Percentiles rank a stretch among this genome's conserved stretches.
phyloP scores from a whole-genome alignment of 805 yeast species.

The Yamadazyma phyllophila region DNA sequence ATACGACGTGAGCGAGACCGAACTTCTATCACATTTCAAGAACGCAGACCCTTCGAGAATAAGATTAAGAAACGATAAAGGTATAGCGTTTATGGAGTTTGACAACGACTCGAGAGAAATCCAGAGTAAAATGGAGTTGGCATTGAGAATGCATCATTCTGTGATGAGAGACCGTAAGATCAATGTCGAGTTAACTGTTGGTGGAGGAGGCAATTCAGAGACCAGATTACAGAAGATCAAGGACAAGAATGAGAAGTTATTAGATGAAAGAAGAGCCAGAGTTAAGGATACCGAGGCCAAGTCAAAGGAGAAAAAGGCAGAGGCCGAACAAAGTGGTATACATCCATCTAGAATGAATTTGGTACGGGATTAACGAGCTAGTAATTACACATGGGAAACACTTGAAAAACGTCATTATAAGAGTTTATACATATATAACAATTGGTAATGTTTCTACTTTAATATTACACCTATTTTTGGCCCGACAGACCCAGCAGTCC shows the following conservation, averaged over 20 bases:
- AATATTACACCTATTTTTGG: not conserved
- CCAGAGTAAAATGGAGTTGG: slow-evolving; percentile 77
- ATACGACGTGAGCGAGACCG: slow-evolving; percentile 60
- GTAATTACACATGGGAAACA: not conserved
- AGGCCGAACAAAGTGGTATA: slow-evolving; percentile 22
- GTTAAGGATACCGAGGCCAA: slow-evolving; percentile 29
- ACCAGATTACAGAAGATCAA: slow-evolving; percentile 65
- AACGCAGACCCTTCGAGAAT: slow-evolving; percentile 69
- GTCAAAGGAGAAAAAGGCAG: slow-evolving; percentile 7
- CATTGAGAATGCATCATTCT: slow-evolving; percentile 81
- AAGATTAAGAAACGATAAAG: slow-evolving; percentile 79
- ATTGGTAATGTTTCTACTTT: not conserved
- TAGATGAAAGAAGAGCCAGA: slow-evolving; percentile 64
- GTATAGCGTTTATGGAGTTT: slow-evolving; percentile 90
- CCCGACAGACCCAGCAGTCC: not conserved
- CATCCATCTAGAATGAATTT: slow-evolving; percentile 70
- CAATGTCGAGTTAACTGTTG: slow-evolving; percentile 94
- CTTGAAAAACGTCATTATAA: not conserved
- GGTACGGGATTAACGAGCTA: slow-evolving; percentile 22
- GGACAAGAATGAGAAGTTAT: slow-evolving; percentile 73
- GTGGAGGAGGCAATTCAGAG: slow-evolving; percentile 93
- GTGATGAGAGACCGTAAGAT: slow-evolving; percentile 68
- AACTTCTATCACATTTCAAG: slow-evolving; percentile 69
- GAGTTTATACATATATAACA: slow-evolving; percentile 7
- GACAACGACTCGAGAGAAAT: slow-evolving; percentile 57